Evolutionary conservation across 371 early-diverging fungal species (phyloP).

Genomic region (Syncephalastrum sp.): DNA sequence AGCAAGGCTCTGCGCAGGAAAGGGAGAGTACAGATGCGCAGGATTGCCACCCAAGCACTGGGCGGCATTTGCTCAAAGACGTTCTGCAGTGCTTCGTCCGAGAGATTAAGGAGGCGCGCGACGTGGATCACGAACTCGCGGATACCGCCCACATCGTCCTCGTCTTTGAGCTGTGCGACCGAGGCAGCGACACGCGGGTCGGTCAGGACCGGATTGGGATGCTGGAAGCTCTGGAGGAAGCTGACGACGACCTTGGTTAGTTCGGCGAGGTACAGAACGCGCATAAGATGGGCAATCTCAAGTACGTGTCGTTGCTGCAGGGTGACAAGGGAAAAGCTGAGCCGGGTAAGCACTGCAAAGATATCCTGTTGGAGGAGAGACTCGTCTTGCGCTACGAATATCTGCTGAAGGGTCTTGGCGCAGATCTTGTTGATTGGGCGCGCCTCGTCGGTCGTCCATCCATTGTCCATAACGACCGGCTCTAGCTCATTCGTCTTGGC

Average conservation of each 20-base stretch:
- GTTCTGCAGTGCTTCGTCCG: not conserved
- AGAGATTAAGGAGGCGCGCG: too few relatives aligned
- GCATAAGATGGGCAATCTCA: conserved; percentile 63
- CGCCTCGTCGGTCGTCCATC: conserved; percentile 26
- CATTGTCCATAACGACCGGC: conserved; percentile 28
- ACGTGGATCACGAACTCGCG: too few relatives aligned
- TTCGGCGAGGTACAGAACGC: conserved; percentile 64
- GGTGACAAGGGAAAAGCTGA: conserved; percentile 43
- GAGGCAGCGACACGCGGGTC: conserved; percentile 2
- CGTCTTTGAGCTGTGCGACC: conserved; percentile 1
- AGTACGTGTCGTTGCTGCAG: conserved; percentile 22
- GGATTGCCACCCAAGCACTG: conserved; percentile 21
- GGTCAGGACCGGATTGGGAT: too few relatives aligned
- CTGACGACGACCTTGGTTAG: conserved; percentile 42
- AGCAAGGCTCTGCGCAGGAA: conserved; percentile 42
- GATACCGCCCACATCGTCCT: not conserved
- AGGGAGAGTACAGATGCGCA: conserved; percentile 37
- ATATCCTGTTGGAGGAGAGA: conserved; percentile 60
- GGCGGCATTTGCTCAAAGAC: conserved; percentile 12
- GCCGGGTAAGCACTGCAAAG: conserved; percentile 58
- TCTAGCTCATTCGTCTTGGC: conserved; percentile 49
- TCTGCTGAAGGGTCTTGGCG: conserved; percentile 9
- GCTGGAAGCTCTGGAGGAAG: conserved; percentile 20
- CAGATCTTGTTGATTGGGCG: conserved; percentile 18
- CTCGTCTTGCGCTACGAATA: conserved; percentile 8